Evolutionary conservation across 2,329 filamentous ascomycete genomes (phyloP).

Genomic region (Neoascochyta sp.): DNA sequence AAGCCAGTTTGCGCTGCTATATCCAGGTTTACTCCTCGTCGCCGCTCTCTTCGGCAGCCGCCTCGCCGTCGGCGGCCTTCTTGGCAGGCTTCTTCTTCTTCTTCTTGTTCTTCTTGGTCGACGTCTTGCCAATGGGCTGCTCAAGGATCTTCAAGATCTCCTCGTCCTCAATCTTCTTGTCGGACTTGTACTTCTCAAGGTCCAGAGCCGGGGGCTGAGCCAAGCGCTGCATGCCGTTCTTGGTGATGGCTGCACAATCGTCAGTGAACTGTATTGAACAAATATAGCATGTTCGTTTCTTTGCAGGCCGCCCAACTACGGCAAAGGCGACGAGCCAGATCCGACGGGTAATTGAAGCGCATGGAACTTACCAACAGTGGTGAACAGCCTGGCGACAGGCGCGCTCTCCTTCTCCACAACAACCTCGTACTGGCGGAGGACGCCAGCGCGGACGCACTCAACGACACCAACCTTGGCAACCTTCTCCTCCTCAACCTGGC

Average conservation of each 20-base stretch:
- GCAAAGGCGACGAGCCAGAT: too few species aligned
- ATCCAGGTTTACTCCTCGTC: too few species aligned
- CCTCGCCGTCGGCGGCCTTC: constrained; percentile 55
- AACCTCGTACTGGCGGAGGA: constrained; percentile 93
- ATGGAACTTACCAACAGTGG: constrained; percentile 80
- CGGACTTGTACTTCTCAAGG: constrained; percentile 78
- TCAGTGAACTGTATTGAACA: constrained; percentile 10
- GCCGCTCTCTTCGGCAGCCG: constrained; percentile 39
- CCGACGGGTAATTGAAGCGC: too few species aligned
- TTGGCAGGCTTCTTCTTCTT: constrained; percentile 69
- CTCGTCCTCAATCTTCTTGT: constrained; percentile 97
- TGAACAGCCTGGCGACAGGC: constrained; percentile 81
- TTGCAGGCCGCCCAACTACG: too few species aligned
- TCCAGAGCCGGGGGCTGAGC: constrained; percentile 73
- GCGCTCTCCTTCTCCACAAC: constrained; percentile 88
- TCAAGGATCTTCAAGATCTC: constrained; percentile 93
- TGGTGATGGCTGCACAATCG: constrained; percentile 71
- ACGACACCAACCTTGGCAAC: constrained; percentile 93
- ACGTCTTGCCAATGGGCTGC: constrained; percentile 67
- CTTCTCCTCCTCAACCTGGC: constrained; percentile 95
- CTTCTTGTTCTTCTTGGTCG: constrained; percentile 79
- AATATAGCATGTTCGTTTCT: too few species aligned
- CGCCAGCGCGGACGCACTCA: constrained; percentile 89
- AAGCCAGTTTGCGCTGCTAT: too few species aligned
- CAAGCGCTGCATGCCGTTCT: constrained; percentile 90